Evolutionary conservation across 768 basidiomycete genomes (phyloP), one percentile per base, ranked within the genome.

Genomic region (Kwoniella botswanensis): DNA sequence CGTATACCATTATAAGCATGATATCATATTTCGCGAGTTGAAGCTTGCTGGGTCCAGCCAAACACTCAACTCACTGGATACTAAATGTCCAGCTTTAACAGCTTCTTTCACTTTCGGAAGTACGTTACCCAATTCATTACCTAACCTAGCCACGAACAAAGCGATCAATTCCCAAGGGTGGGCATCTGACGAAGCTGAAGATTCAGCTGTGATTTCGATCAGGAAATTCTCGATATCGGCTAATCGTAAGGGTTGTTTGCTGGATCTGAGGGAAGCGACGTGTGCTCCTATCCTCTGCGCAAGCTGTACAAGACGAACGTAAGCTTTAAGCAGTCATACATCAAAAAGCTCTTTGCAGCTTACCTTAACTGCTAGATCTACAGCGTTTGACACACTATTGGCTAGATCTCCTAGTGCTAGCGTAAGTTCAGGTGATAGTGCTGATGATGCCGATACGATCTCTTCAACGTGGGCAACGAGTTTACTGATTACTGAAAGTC

Each of bases 291-390:
- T 91, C 80, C 90, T 87, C 86, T 96, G 93, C 0, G 95, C 94
- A 58, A 98, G 88, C 93, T 95, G 63, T 0, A 24, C 0, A 68
- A 52, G n/a, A n/a, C 1, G 3, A 10, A 42, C 18, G 24, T 70
- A 21, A 72, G 68, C 65, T 26, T 35, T 35, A 35, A 0, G 1
- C 42, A 43, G 53, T 65, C 18, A 44, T 0, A 52, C 57, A 0
- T 17, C 24, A 21, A 62, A 22, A 7, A 26, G 61, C 46, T 43
- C 10, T 50, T 50, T 81, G 5, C 15, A 63, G 66, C 90, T 65
- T 71, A 93, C 93, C 64, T 92, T 91, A 66, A 97, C 92, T 80
- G 93, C 93, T 80, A 96, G 93, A 84, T 95, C 93, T 73, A 94
- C 90, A 11, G 94, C 88, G 71, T 92, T 92, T 1, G 90, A 89